A percentile compares a stretch with the other conserved stretches of the same genome.
phyloP scores from a whole-genome alignment of 2,329 filamentous ascomycete species.

The Biscogniauxia sp. region DNA sequence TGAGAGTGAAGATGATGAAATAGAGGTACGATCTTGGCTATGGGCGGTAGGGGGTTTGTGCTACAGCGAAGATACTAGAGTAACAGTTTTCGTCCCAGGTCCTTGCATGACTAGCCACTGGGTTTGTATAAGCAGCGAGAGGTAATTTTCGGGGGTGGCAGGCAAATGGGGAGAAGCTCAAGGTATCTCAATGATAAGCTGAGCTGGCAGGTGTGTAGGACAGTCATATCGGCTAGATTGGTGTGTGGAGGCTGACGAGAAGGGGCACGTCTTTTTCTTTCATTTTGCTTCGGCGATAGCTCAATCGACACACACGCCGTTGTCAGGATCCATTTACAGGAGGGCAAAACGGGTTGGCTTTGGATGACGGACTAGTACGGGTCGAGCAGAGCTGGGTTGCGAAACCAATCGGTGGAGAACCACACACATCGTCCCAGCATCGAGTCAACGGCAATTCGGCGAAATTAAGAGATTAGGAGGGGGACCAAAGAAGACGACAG shows the following conservation, averaged over 20 bases:
- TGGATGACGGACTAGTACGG: constrained; percentile 13
- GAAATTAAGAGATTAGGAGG: constrained; percentile 21
- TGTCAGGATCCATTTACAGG: constrained; percentile 18
- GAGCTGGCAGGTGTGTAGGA: constrained; percentile 14
- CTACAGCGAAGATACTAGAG: background rate
- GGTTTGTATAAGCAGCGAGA: background rate
- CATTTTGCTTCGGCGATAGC: background rate
- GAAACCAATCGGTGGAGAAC: constrained; percentile 18
- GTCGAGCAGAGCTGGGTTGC: constrained; percentile 17
- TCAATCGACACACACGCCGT: constrained; percentile 12
- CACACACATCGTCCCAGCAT: constrained; percentile 13
- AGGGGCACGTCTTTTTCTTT: too few relatives aligned
- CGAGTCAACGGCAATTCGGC: constrained; percentile 20
- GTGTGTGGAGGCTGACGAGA: constrained; percentile 17
- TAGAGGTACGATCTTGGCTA: background rate
- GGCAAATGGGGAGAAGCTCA: background rate
- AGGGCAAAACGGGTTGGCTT: constrained; percentile 8
- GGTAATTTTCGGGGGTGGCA: background rate
- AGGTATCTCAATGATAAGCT: constrained; percentile 4
- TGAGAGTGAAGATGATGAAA: background rate
- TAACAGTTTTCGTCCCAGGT: background rate
- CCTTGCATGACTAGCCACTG: background rate
- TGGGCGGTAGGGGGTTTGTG: background rate
- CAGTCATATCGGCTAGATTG: constrained; percentile 15
- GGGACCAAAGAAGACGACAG: constrained; percentile 13